A percentile compares a stretch with the other conserved stretches of the same genome.
These are phyloP conservation scores for Rhododendron mucronatum DNA, from an alignment of 148 eudicot species.

Conservation along the genomic window DNA sequence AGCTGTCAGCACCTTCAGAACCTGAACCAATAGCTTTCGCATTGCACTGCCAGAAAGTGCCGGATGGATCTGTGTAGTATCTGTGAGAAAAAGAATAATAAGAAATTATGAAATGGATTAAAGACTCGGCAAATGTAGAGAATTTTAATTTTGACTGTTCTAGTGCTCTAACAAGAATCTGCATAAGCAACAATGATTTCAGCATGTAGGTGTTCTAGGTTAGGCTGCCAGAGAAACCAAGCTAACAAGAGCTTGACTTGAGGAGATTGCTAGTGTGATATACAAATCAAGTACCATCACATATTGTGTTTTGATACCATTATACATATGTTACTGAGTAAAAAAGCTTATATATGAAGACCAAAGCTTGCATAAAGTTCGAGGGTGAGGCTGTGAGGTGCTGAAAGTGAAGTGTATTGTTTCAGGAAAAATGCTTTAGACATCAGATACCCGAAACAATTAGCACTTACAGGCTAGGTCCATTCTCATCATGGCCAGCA, in stretches of 20 bases:
- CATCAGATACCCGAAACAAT: neutral
- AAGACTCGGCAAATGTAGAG: neutral
- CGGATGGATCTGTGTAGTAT: constrained; percentile 63
- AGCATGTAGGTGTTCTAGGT: neutral
- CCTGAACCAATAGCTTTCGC: constrained; percentile 66
- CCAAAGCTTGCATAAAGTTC: neutral
- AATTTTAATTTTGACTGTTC: neutral
- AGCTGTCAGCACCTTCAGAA: constrained; percentile 72
- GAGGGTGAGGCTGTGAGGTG: neutral
- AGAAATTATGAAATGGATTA: neutral
- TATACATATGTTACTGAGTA: neutral
- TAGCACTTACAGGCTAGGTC: constrained; percentile 88
- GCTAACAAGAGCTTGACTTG: neutral
- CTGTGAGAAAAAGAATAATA: constrained; percentile 17
- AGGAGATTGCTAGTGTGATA: neutral
- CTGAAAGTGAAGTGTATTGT: neutral
- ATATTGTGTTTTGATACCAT: neutral
- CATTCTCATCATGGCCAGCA: constrained; percentile 86
- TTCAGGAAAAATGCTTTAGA: neutral
- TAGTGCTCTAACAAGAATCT: neutral
- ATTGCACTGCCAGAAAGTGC: constrained; percentile 66
- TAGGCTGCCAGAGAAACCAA: neutral
- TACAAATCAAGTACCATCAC: neutral
- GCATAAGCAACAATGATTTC: neutral
- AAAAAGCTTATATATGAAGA: neutral